Conservation (phyloP, 2,329 filamentous ascomycete species). For the Fusarium goolgardi region DNA sequence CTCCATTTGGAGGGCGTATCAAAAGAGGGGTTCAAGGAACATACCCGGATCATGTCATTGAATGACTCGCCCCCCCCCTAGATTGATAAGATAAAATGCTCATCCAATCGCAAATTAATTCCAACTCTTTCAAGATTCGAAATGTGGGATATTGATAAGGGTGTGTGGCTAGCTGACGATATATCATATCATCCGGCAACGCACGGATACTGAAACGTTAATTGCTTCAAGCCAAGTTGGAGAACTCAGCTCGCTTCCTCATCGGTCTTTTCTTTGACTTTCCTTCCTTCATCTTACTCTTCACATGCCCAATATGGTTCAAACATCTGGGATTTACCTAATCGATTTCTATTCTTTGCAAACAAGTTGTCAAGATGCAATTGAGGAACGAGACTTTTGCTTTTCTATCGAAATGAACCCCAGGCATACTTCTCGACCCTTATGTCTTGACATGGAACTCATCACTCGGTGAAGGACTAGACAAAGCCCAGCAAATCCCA, state of each 20-base stretch:
- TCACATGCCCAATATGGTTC: too few relatives aligned
- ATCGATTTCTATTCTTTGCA: constrained; percentile 59
- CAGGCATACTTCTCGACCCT: neutral
- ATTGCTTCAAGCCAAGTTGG: neutral
- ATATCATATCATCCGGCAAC: neutral
- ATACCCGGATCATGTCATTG: neutral
- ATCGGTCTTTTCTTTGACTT: too few relatives aligned
- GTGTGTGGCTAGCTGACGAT: neutral
- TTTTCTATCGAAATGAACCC: neutral
- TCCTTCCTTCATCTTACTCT: neutral
- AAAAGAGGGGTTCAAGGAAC: neutral
- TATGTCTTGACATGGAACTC: constrained; percentile 4
- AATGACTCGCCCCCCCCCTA: neutral
- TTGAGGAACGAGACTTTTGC: neutral
- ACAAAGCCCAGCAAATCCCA: constrained; percentile 2
- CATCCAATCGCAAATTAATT: neutral
- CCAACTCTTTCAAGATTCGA: neutral
- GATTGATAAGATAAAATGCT: neutral
- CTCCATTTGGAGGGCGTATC: neutral
- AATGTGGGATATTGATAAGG: neutral
- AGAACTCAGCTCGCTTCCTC: neutral
- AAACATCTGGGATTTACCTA: constrained; percentile 76
- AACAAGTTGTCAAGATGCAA: neutral
- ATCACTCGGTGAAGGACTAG: neutral
- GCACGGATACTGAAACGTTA: neutral